Base-by-base conservation (phyloP, 371 early-diverging fungal genomes). In the Parasitella parasitica region DNA sequence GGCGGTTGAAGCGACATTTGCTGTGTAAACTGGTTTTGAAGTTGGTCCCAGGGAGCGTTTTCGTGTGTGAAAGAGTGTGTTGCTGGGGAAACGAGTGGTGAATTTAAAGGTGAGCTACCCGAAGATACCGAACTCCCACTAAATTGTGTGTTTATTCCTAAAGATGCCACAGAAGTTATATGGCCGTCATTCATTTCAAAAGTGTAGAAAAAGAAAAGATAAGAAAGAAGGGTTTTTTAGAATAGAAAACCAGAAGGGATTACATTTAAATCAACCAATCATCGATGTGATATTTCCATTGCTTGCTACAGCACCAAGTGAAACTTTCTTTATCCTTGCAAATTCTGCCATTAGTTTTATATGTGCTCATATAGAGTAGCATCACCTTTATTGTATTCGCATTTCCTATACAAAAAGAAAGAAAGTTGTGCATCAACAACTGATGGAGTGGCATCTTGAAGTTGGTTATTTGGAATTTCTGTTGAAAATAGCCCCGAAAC, bases 1-100 rank as follows among this genome's bases (percentile, higher is more conserved):
- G 68, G 66, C 37, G 71, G 71, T 27, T 71, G 75, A 41, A 75
- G 57, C 11, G 75, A 66, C 69, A 71, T 68, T 60, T 74, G 75
- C 36, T 74, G 65, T 22, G 59, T 50, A 39, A 68, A 63, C 27
- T 68, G 63, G 26, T 55, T 70, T 20, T 69, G 72, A 11, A 68
- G 52, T 35, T 69, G 69, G 27, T 74, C 74, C 66, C 70, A 64
- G 22, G 66, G 53, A 7, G 59, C 51, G 55, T 64, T 64, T 56
- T 60, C 57, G 16, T 63, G 66, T 28, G 61, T 43, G n/a, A 57
- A 49, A 49, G 63, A 71, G 27, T 24, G 4, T 15, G 20, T 20
- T 12, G 66, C 51, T 34, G 73, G 73, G 16, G 73, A 73, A 12
- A 67, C 50, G 24, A 72, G 54, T 38, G 73, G 75, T 16, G 75